These are phyloP conservation scores for Pyrenochaeta sp. DNA, from an alignment of 2,329 filamentous ascomycete species.

Conservation along the genomic window DNA sequence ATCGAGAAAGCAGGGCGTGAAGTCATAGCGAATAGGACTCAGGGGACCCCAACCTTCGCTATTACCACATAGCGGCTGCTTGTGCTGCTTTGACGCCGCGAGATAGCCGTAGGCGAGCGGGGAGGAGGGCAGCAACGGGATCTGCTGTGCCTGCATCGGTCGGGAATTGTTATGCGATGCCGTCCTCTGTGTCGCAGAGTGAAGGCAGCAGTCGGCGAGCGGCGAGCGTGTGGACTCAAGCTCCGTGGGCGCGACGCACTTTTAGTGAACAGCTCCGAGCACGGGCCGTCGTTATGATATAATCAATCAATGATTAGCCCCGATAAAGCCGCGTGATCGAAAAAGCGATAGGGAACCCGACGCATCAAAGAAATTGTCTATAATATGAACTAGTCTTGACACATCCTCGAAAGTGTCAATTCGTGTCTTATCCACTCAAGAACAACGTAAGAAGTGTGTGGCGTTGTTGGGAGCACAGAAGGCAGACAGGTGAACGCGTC, in stretches of 20 bases:
- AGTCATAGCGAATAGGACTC: constrained; percentile 86
- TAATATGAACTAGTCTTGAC: too few relatives aligned
- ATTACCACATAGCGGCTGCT: constrained; percentile 84
- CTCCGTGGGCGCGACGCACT: constrained; percentile 8
- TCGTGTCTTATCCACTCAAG: too few relatives aligned
- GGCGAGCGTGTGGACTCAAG: constrained; percentile 10
- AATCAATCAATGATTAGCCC: constrained; percentile 11
- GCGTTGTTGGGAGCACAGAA: too few relatives aligned
- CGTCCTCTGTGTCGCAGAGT: constrained; percentile 34
- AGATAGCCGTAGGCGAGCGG: constrained; percentile 61
- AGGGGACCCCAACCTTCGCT: constrained; percentile 94
- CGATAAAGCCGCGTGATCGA: constrained; percentile 13
- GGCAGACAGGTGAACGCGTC: too few relatives aligned
- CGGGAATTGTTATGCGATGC: constrained; percentile 24
- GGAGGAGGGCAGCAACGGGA: constrained; percentile 40
- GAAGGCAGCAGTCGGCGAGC: constrained; percentile 21
- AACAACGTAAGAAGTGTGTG: too few relatives aligned
- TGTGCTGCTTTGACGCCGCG: constrained; percentile 49
- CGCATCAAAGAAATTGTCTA: too few relatives aligned
- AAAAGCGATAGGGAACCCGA: too few relatives aligned
- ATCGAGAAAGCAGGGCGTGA: constrained; percentile 97
- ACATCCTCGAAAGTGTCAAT: too few relatives aligned
- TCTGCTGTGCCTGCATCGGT: constrained; percentile 49
- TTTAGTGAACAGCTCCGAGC: constrained; percentile 12
- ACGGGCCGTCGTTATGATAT: constrained; percentile 19